Conservation (phyloP, 371 early-diverging fungal genomes). For the Apophysomyces trapeziformis region DNA sequence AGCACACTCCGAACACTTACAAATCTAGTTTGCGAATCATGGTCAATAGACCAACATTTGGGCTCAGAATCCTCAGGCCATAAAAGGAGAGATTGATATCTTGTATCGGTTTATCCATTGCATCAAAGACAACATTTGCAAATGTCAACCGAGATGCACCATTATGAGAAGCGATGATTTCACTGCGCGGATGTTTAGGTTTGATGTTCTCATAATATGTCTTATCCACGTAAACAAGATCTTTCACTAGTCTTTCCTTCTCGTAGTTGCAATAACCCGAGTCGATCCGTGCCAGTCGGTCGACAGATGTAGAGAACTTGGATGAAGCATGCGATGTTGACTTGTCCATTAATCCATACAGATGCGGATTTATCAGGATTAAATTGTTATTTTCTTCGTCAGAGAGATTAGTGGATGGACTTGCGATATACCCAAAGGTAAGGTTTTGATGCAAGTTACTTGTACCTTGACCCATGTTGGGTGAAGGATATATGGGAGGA, state of each 20-base stretch:
- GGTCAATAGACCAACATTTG: constrained; percentile 25
- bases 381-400: constrained; percentile 8
- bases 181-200: constrained; percentile 1
- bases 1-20: constrained; percentile 19
- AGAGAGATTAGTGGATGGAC: not conserved
- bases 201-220: constrained; percentile 36
- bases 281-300: constrained; percentile 21
- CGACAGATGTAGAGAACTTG: not conserved
- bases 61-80: constrained; percentile 21
- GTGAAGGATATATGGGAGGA: constrained; percentile 6
- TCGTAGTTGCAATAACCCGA: constrained; percentile 18
- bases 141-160: constrained; percentile 15
- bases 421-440: constrained; percentile 19
- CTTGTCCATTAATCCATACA: constrained; percentile 17
- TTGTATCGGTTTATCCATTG: constrained; percentile 22
- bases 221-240: constrained; percentile 44
- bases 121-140: not conserved
- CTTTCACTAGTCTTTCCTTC: constrained; percentile 24
- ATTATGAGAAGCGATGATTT: constrained; percentile 14
- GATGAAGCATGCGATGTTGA: not conserved
- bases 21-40: constrained; percentile 24
- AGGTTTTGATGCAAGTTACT: constrained; percentile 20
- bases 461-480: constrained; percentile 22
- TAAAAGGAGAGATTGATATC: constrained; percentile 24
- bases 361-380: constrained; percentile 12